Percentiles rank a stretch among this genome's conserved stretches.
Evolutionary conservation across 164 flowering plant genomes (phyloP).

Genomic region (Vitis vinifera): DNA sequence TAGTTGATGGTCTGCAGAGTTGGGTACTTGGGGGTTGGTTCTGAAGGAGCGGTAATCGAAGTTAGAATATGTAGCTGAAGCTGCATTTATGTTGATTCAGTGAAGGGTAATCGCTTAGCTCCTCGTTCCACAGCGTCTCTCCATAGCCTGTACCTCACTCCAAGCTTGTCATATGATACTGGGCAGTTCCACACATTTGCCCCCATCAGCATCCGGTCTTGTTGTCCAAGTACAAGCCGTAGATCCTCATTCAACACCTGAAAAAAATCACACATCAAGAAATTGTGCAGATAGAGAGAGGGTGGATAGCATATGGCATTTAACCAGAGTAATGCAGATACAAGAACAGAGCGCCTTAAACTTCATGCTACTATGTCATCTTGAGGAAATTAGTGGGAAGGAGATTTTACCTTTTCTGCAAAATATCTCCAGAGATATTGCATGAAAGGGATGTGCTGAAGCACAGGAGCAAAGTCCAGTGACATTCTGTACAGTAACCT

Average conservation of each 20-base stretch:
- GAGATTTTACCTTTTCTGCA: constrained; percentile 79
- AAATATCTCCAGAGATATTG: constrained; percentile 84
- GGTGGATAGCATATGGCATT: not conserved
- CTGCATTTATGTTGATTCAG: constrained; percentile 17
- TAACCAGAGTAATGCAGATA: too few relatives aligned
- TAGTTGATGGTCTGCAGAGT: not conserved
- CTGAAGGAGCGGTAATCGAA: not conserved
- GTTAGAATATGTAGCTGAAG: not conserved
- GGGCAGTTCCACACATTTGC: constrained; percentile 93
- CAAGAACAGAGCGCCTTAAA: too few relatives aligned
- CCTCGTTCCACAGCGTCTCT: constrained; percentile 83
- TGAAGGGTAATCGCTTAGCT: constrained; percentile 52
- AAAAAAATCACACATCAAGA: not conserved
- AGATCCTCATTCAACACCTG: constrained; percentile 97
- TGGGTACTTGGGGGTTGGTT: not conserved
- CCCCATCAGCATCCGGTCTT: constrained; percentile 85
- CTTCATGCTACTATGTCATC: too few relatives aligned
- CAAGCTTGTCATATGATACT: constrained; percentile 89
- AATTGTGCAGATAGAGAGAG: not conserved
- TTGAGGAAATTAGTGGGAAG: not conserved
- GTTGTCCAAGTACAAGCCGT: constrained; percentile 90
- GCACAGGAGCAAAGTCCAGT: constrained; percentile 86
- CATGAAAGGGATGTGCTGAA: constrained; percentile 84
- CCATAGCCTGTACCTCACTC: constrained; percentile 92
- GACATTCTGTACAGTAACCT: constrained; percentile 94